Conservation (phyloP, 2,329 filamentous ascomycete genomes). For the Ophiostoma triangulosporum region DNA sequence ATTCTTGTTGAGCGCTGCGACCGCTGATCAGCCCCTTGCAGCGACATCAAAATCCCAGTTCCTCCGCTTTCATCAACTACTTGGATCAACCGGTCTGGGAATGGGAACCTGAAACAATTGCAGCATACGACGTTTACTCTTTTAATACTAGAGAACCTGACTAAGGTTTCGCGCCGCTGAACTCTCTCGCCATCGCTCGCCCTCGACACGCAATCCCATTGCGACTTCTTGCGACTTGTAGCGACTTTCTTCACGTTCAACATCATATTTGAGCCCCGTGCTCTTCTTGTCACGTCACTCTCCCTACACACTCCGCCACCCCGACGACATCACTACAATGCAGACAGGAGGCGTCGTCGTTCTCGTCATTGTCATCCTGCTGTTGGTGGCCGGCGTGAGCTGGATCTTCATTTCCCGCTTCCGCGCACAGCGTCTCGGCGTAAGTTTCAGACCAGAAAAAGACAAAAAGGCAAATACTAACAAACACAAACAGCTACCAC, state of each 20-base stretch:
- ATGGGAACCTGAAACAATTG: background rate
- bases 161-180: background rate
- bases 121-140: too few species aligned
- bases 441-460: slow-evolving; percentile 19
- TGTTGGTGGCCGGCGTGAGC: slow-evolving; percentile 41
- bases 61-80: background rate
- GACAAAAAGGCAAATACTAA: background rate
- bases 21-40: background rate
- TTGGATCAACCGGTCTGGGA: background rate
- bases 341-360: slow-evolving; percentile 53
- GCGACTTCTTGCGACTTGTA: background rate
- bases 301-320: background rate
- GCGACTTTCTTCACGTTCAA: too few species aligned
- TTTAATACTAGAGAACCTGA: too few species aligned
- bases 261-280: too few species aligned
- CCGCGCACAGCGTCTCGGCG: slow-evolving; percentile 58
- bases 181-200: background rate
- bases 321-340: slow-evolving; percentile 37
- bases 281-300: background rate
- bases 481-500: slow-evolving; percentile 41
- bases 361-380: slow-evolving; percentile 54
- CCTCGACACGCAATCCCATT: background rate
- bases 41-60: background rate
- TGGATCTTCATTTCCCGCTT: slow-evolving; percentile 62
- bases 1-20: background rate